phyloP scores from a whole-genome alignment of 331 rosid genomes.

The Saraca asoca region DNA sequence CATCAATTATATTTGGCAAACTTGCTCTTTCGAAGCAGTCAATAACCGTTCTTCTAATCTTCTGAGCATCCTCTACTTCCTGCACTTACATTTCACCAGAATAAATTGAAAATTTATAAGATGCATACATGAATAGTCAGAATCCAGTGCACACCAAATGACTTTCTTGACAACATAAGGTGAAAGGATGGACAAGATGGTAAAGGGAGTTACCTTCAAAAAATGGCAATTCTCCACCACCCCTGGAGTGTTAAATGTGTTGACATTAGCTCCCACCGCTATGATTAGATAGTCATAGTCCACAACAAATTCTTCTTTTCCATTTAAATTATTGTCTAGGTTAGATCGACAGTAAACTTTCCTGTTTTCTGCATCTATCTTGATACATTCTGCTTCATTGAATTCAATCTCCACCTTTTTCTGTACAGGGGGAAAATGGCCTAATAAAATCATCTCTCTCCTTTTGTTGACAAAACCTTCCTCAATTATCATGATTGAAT shows the following conservation, averaged over 20 bases:
- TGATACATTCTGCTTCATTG: slow-evolving; percentile 84
- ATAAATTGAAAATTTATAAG: slow-evolving; percentile 7
- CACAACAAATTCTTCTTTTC: slow-evolving; percentile 65
- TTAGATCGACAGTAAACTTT: slow-evolving; percentile 76
- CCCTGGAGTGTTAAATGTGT: slow-evolving; percentile 96
- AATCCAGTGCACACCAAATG: no score
- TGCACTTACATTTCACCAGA: slow-evolving; percentile 32
- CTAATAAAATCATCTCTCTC: slow-evolving; percentile 12
- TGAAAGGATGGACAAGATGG: slow-evolving; percentile 14
- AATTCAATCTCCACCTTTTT: slow-evolving; percentile 63
- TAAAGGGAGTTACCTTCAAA: slow-evolving; percentile 63
- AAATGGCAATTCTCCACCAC: slow-evolving; percentile 91
- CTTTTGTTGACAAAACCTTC: slow-evolving; percentile 4
- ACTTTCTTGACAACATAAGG: background rate
- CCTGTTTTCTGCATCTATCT: slow-evolving; percentile 81
- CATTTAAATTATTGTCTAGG: slow-evolving; percentile 54
- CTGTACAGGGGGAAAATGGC: slow-evolving; percentile 44
- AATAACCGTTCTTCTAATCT: slow-evolving; percentile 83
- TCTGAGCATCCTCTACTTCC: slow-evolving; percentile 99
- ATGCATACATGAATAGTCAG: background rate
- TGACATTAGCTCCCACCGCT: slow-evolving; percentile 83
- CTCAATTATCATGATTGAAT: background rate
- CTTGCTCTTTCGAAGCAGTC: slow-evolving; percentile 96
- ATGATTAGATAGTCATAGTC: slow-evolving; percentile 83
- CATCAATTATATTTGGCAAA: slow-evolving; percentile 70